These are phyloP conservation scores for Amphichorda felina DNA, from an alignment of 2,329 filamentous ascomycete species.

Conservation along the genomic window DNA sequence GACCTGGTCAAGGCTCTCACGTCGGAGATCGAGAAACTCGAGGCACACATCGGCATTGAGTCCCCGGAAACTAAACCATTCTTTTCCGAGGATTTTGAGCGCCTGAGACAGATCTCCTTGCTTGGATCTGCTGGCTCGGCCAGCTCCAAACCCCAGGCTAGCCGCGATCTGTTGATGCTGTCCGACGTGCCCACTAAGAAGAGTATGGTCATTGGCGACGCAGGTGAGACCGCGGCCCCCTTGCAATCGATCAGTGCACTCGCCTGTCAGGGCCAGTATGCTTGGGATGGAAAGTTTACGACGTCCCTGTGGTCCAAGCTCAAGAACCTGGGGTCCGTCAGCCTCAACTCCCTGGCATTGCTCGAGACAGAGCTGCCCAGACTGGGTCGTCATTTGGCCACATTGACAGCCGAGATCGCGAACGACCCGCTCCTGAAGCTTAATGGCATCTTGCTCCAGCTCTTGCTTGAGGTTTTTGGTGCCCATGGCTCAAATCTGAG, in stretches of 20 bases:
- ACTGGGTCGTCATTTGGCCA: conserved; percentile 42
- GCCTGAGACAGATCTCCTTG: conserved; percentile 38
- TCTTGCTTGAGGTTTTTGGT: conserved; percentile 29
- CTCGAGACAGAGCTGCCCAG: conserved; percentile 54
- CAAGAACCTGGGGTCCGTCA: conserved; percentile 36
- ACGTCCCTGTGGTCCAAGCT: conserved; percentile 43
- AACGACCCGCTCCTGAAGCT: conserved; percentile 37
- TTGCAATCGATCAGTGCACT: conserved; percentile 37
- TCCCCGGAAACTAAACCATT: conserved; percentile 32
- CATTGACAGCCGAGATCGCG: conserved; percentile 34
- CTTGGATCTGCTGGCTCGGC: conserved; percentile 12
- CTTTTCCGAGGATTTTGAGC: conserved; percentile 43
- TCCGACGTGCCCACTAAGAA: conserved; percentile 26
- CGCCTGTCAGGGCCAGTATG: conserved; percentile 21
- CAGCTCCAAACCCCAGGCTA: neutral
- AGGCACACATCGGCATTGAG: conserved; percentile 29
- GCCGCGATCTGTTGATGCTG: conserved; percentile 33
- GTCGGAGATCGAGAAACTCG: conserved; percentile 38
- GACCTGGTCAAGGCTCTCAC: conserved; percentile 36
- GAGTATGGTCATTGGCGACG: conserved; percentile 15
- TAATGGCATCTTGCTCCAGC: conserved; percentile 31
- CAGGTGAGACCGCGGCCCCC: conserved; percentile 13
- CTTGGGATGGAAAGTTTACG: conserved; percentile 27
- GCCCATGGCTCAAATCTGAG: conserved; percentile 23
- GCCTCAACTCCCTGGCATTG: conserved; percentile 47